Base-by-base conservation (phyloP, 345 rosid species). In the Aquilaria yunnanensis region DNA sequence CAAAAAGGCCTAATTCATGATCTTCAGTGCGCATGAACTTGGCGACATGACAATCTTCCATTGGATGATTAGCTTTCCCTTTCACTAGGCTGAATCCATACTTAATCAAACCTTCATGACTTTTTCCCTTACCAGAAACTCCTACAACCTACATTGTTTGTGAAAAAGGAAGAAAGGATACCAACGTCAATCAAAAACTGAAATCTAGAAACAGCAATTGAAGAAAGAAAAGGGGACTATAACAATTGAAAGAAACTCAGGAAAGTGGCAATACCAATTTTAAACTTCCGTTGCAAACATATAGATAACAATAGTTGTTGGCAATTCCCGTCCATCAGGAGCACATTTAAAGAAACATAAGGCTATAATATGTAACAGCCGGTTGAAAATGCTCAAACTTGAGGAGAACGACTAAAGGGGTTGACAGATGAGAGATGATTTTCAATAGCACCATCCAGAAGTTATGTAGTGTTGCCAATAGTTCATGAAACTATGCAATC, bases 21-120 rank as follows among this genome's bases (percentile, higher is more conserved):
- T 54, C 88, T 58, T 79, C 67, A 68, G 64, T 32, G 62, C 71
- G 80, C 66, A 77, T 50, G 62, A 82, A 82, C 74, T 87, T 79
- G 3, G 94, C 86, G 51, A 87, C 94, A 70, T 87, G 88, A 77
- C 74, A 84, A 78, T 87, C 94, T 71, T 87, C 94, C 94, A 87
- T 84, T 32, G 94, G 83, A 71, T 79, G 86, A n/a, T 74, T 74
- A 23, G 90, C 82, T 70, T 76, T 81, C 72, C 90, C 94, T 63
- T 87, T 82, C 45, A 80, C 62, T 61, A 87, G 74, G 72, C 82
- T 75, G 72, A 77, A 87, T 14, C 90, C 94, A 70, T 69, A 87
- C 74, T 81, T 82, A 72, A 73, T 72, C 60, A 70, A 59, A 61
- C 82, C 82, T 60, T 67, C 77, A 31, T 67, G 74, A 70, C 60